Evolutionary conservation across 2,329 filamentous ascomycete species (phyloP).

Genomic region (Stylonectria norvegica): DNA sequence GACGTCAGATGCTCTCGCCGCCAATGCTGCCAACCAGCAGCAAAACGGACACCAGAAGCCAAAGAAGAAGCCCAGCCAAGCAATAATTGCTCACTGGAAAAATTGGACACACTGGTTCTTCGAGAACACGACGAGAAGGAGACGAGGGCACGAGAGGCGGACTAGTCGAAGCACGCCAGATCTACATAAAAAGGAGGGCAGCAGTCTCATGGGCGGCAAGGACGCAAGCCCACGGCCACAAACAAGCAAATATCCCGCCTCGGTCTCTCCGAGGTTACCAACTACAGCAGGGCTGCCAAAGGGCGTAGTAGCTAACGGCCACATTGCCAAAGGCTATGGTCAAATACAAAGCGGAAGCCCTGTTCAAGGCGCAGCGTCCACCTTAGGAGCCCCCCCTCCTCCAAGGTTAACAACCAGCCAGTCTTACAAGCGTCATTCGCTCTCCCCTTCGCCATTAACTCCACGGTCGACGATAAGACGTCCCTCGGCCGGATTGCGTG

Average conservation of each 20-base stretch:
- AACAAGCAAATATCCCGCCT: constrained; percentile 54
- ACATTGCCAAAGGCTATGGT: constrained; percentile 30
- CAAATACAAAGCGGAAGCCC: constrained; percentile 15
- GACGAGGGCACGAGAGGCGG: constrained; percentile 46
- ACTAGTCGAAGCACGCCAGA: constrained; percentile 59
- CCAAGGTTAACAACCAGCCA: constrained; percentile 32
- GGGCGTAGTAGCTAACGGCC: constrained; percentile 52
- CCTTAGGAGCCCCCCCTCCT: constrained; percentile 29
- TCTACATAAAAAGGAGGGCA: constrained; percentile 48
- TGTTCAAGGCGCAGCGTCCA: constrained; percentile 21
- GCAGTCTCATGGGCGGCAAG: constrained; percentile 44
- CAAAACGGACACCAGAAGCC: constrained; percentile 42
- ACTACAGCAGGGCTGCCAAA: constrained; percentile 47
- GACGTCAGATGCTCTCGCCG: constrained; percentile 49
- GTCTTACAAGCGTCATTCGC: constrained; percentile 68
- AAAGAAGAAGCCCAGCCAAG: constrained; percentile 55
- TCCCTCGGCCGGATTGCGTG: constrained; percentile 76
- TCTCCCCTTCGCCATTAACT: constrained; percentile 84
- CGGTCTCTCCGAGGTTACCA: constrained; percentile 33
- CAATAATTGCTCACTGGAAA: constrained; percentile 59
- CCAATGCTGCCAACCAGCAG: constrained; percentile 29
- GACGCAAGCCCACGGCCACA: constrained; percentile 57
- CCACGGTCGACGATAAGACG: constrained; percentile 83
- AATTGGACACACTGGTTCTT: constrained; percentile 63
- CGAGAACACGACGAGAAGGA: constrained; percentile 55